Evolutionary conservation across 106 monocot species (phyloP).

Genomic region (Alisma plantagoaquatica): DNA sequence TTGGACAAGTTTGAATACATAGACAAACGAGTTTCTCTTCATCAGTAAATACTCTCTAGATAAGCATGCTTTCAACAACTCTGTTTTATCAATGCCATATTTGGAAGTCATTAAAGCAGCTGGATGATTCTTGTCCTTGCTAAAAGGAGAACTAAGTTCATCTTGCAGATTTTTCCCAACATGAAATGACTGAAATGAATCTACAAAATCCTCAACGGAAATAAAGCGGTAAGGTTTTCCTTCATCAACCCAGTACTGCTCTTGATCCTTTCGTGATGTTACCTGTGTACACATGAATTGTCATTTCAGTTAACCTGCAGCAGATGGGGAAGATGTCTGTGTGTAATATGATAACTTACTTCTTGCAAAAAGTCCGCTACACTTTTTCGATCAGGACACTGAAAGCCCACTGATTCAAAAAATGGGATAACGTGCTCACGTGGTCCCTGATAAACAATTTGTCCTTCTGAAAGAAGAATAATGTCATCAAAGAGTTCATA

Average conservation of each 20-base stretch:
- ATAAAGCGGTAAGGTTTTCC: slow-evolving; percentile 5
- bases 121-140: slow-evolving; percentile 8
- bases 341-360: not conserved
- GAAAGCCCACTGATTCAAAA: slow-evolving; percentile 15
- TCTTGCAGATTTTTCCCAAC: slow-evolving; percentile 10
- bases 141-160: slow-evolving; percentile 18
- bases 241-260: slow-evolving; percentile 9
- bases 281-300: not conserved
- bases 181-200: slow-evolving; percentile 36
- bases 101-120: slow-evolving; percentile 9
- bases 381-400: slow-evolving; percentile 13
- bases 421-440: slow-evolving; percentile 12
- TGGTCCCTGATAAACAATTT: slow-evolving; percentile 14
- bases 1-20: slow-evolving; percentile 43
- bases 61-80: slow-evolving; percentile 1
- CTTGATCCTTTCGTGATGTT: slow-evolving; percentile 12
- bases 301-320: no score
- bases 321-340: no score
- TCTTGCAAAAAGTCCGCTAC: slow-evolving; percentile 18
- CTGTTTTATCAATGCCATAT: slow-evolving; percentile 7
- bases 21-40: slow-evolving; percentile 18
- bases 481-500: slow-evolving; percentile 19
- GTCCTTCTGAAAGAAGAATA: slow-evolving; percentile 14
- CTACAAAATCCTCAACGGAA: slow-evolving; percentile 11
- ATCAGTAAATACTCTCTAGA: slow-evolving; percentile 12